Evolutionary conservation across 228 moss, liverwort and hornwort species (phyloP), one percentile per base, ranked within the genome.

Genomic region (Sphagnum magellanicum): DNA sequence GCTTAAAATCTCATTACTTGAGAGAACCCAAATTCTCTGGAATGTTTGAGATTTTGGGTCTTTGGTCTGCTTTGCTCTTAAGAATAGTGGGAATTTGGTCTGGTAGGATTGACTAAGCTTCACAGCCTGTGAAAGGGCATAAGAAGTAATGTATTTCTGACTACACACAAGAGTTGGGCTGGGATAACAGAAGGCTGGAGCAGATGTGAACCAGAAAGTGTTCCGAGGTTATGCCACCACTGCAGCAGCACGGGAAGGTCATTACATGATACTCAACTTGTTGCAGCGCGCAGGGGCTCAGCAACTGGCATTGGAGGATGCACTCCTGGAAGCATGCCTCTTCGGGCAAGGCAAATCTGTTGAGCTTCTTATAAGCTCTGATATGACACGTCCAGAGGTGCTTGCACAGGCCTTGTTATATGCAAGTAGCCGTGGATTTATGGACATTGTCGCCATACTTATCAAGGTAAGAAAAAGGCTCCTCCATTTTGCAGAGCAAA

Each of bases 231-330:
- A 76, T 51, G 74, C 85, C 15, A 85, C 85, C 6, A 81, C 81
- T 55, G 85, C 81, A 16, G 85, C 85, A 10, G 70, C 81, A 5
- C 78, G 81, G 59, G 81, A 85, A 65, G 85, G 81, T 12, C 79
- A 85, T 59, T 63, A 66, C 16, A 59, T 52, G 65, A 76, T 81
- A 17, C 59, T 85, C 15, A 78, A 81, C 66, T 70, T 81, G 17
- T 67, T 85, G 52, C 79, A 81, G 5, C 68, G 78, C 74, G 78
- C 85, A 53, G 85, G 85, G 57, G 81, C 85, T 10, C 75, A 75
- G 47, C 85, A 81, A 73, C 81, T 78, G 59, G 81, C 85, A 6
- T 81, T 85, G 6, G 85, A 85, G 57, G 85, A 81, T 69, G 85
- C 85, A 6, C 79, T 85, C 55, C 69, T 85, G 6, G 85, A 85